Conservation (phyloP, 2,329 filamentous ascomycete genomes). For the Pseudopithomyces chartarum region DNA sequence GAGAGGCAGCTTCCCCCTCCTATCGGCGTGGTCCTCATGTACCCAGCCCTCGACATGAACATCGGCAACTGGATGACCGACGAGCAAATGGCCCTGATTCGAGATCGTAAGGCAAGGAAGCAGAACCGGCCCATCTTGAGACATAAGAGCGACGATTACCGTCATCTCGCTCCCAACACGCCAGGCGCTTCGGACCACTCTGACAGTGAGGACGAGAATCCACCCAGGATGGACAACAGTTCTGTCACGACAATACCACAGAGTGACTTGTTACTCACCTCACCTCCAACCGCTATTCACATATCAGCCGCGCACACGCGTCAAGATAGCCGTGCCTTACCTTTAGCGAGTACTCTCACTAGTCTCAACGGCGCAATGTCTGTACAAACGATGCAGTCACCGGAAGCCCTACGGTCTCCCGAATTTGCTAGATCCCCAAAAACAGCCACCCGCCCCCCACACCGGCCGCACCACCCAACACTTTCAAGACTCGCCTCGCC, state of each 20-base stretch:
- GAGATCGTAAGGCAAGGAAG: conserved; percentile 76
- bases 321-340: conserved; percentile 27
- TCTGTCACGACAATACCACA: conserved; percentile 18
- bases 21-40: conserved; percentile 81
- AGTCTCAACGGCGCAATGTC: conserved; percentile 20
- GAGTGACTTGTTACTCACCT: conserved; percentile 34
- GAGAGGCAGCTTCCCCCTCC: conserved; percentile 71
- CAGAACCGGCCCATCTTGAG: conserved; percentile 79
- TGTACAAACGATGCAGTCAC: conserved; percentile 16
- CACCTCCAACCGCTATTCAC: conserved; percentile 42
- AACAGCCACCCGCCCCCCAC: conserved; percentile 20
- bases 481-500: conserved; percentile 81
- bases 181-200: conserved; percentile 82
- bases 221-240: conserved; percentile 14
- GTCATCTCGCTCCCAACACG: conserved; percentile 77
- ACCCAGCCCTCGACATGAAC: conserved; percentile 93
- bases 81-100: conserved; percentile 93
- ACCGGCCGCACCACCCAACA: conserved; percentile 50
- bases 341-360: conserved; percentile 21
- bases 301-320: conserved; percentile 47
- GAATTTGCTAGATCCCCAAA: conserved; percentile 26
- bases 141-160: conserved; percentile 88
- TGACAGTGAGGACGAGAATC: conserved; percentile 50
- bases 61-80: conserved; percentile 99
- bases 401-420: conserved; percentile 15